These are phyloP conservation scores for Rhizopus microsporus DNA, from an alignment of 371 early-diverging fungal genomes.

Conservation along the genomic window DNA sequence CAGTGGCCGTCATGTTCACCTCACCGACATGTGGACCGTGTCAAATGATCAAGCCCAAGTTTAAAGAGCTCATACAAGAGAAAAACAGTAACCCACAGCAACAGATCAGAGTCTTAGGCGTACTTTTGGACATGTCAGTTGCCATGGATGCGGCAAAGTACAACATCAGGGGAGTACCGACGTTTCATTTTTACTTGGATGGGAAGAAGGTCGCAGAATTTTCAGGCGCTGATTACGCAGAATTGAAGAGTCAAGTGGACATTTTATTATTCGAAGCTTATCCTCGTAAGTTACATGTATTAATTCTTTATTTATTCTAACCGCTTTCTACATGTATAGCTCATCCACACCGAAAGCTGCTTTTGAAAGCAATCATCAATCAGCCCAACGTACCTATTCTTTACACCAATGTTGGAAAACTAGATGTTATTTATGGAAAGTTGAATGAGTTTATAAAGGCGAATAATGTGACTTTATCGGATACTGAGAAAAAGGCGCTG, in stretches of 20 bases:
- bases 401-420: slow-evolving; percentile 51
- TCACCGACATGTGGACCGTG: slow-evolving; percentile 76
- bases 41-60: slow-evolving; percentile 70
- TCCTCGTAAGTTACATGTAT: slow-evolving; percentile 55
- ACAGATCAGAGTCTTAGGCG: slow-evolving; percentile 54
- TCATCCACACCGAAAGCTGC: slow-evolving; percentile 63
- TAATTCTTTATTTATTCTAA: neutral
- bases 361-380: slow-evolving; percentile 36
- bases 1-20: slow-evolving; percentile 76
- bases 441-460: slow-evolving; percentile 43
- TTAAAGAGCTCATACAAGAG: slow-evolving; percentile 58
- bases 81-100: slow-evolving; percentile 32
- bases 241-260: slow-evolving; percentile 64
- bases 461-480: slow-evolving; percentile 25
- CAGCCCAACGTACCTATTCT: slow-evolving; percentile 56
- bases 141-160: slow-evolving; percentile 61
- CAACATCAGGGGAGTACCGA: slow-evolving; percentile 67
- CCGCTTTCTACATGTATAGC: slow-evolving; percentile 30
- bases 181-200: slow-evolving; percentile 65
- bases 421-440: slow-evolving; percentile 64
- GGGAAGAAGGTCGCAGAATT: slow-evolving; percentile 64
- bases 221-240: slow-evolving; percentile 66
- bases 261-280: slow-evolving; percentile 65
- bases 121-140: slow-evolving; percentile 62
- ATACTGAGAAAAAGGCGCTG: slow-evolving; percentile 25